phyloP scores from a whole-genome alignment of 2,329 filamentous ascomycete genomes.

The Pseudogymnoascus sp. region DNA sequence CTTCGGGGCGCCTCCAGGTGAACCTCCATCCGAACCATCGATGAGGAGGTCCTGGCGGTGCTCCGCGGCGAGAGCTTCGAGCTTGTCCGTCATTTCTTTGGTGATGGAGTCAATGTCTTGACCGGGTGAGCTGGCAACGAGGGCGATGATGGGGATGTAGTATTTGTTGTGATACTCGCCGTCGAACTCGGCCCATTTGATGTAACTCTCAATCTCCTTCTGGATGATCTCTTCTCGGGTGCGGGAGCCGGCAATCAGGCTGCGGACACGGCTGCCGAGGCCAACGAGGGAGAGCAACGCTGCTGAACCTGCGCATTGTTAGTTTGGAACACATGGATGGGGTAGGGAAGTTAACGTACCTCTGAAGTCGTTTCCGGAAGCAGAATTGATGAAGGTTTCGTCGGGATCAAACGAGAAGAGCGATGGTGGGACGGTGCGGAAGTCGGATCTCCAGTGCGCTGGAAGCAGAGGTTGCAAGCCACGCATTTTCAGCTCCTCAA shows the following conservation, averaged over 20 bases:
- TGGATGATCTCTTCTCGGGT: conserved; percentile 24
- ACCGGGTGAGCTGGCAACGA: conserved; percentile 17
- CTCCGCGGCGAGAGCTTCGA: conserved; percentile 23
- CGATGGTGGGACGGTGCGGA: conserved; percentile 24
- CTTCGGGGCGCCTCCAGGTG: conserved; percentile 18
- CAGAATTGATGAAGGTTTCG: conserved; percentile 24
- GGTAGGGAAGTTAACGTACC: conserved; percentile 18
- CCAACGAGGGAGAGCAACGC: conserved; percentile 24
- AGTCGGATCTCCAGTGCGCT: conserved; percentile 23
- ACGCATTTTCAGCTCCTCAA: conserved; percentile 25
- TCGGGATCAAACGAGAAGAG: conserved; percentile 23
- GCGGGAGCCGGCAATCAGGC: conserved; percentile 13
- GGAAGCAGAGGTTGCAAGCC: conserved; percentile 27
- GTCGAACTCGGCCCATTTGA: conserved; percentile 30
- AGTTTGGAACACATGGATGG: conserved; percentile 12
- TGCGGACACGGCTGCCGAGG: conserved; percentile 23
- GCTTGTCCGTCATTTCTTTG: conserved; percentile 21
- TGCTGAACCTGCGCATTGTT: conserved; percentile 18
- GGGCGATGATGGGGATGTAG: conserved; percentile 25
- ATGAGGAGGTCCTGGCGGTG: conserved; percentile 22
- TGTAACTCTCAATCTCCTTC: conserved; percentile 26
- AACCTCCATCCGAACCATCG: background rate
- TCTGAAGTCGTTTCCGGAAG: conserved; percentile 17
- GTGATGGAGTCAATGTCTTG: conserved; percentile 19
- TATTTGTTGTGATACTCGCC: conserved; percentile 24